Evolutionary conservation across 139 green algal genomes (phyloP), one percentile per base, ranked within the genome.

Genomic region (Tetraselmis chui): DNA sequence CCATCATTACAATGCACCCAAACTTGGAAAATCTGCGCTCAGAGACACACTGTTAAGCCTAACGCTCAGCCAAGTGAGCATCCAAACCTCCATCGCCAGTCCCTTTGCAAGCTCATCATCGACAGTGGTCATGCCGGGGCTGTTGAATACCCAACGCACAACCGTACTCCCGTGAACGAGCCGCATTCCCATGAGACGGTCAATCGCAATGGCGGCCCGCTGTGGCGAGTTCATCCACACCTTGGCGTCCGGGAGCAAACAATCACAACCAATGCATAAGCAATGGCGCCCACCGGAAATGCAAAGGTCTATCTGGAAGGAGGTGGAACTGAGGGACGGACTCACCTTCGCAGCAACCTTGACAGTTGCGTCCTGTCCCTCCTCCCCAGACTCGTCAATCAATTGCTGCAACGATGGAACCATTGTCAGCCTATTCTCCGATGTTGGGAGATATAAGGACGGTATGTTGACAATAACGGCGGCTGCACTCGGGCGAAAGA

Each of bases 171-270:
- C 76, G 0, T 85, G 82, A 30, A 92, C 83, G 77, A 92, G 83
- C 59, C 87, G 79, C 76, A 95, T 86, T 25, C 91, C 89, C 85
- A 93, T 84, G 28, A 93, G 80, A 1, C 87, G 84, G 83, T 95
- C 89, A 1, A 92, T 84, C n/a, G 89, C 88, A 87, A 93, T 89
- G 76, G 89, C 89, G 28, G 92, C 80, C 1, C 88, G 80, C 82
- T 87, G 84, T 0, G 87, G 83, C n/a, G 84, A 83, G 18, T 29
- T 24, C 23, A 25, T 28, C 83, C 89, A 93, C 76, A 87, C 83
- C 0, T 79, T 1, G 1, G n/a, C n/a, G n/a, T n/a, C n/a, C n/a
- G n/a, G n/a, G n/a, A n/a, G n/a, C n/a, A n/a, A n/a, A n/a, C n/a
- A n/a, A n/a, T n/a, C n/a, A n/a, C n/a, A n/a, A n/a, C n/a, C n/a